Base-by-base conservation (phyloP, 2,329 filamentous ascomycete species). In the Nakataea oryzae region DNA sequence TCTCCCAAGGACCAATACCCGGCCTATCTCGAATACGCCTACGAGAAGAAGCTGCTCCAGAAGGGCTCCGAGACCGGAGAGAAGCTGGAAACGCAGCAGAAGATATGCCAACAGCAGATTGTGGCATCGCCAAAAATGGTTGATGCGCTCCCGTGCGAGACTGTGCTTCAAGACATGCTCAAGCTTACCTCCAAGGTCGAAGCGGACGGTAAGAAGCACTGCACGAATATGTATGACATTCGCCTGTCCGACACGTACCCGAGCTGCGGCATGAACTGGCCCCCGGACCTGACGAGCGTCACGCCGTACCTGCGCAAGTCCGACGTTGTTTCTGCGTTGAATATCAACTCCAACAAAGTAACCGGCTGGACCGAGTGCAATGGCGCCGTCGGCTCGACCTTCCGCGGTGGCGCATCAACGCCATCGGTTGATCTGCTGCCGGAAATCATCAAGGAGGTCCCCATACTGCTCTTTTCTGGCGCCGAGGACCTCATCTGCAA, bases 261-360 rank as follows among this genome's bases (percentile, higher is more conserved):
- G 5, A 88, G 87, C 65, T 99, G 95, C 73, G 95, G 95, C 67
- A 96, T 96, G 93, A 93, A 92, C 77, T 99, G 96, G 96, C 95
- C 95, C 34, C 89, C 92, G 66, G 95, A 99, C 75, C 80, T 99
- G 70, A 74, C 75, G 58, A 72, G 83, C 59, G 84, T 99, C 27
- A 90, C 86, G 7, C 91, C 92, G 0, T 99, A 97, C 73, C 83
- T 99, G 61, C 89, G 90, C 63, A 87, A 87, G 62, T 70, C 79
- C n/a, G 91, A 96, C 58, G 95, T 99, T 17, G 79, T 85, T 29
- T 70, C 80, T 5, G 95, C 95, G 0, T 80, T 99, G 47, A 90
- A 99, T 72, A 85, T 99, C 74, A 89, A 91, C 70, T 71, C 81
- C 0, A 88, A 89, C 68, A 96, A 96, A 73, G 86, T 85, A 66